Evolutionary conservation across 768 basidiomycete genomes (phyloP), one percentile per base, ranked within the genome.

Genomic region (Lactifluus subvellereus): DNA sequence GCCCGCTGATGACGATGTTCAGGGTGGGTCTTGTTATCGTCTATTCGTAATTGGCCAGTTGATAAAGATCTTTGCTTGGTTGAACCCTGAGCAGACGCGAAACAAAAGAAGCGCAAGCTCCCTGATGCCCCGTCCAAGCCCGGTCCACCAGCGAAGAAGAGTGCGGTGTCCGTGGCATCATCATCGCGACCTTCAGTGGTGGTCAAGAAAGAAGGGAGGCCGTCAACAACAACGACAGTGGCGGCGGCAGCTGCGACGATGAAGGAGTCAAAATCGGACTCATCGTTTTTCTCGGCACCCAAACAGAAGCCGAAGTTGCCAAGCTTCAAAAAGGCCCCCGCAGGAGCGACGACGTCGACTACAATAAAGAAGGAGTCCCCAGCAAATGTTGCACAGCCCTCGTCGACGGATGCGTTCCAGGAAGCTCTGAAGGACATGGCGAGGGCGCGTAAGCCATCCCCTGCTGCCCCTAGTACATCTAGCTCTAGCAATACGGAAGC

Each of bases 281-380:
- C 87, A 52, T 91, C 89, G 2, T 93, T 94, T 74, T 94, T 94
- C 74, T 92, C 91, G 58, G 87, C 88, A 45, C 88, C 90, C 6
- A 93, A 92, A 71, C 83, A 86, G 20, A 92, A 91, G 70, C 83
- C 87, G 35, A 90, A 88, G 74, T 77, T 94, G 22, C 91, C 91
- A 11, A 90, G 82, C 59, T 94, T 94, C 79, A 92, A 87, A 77
- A 94, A 93, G 74, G 87, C 85, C 11, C 81, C 84, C 11, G 37
- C 64, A 6, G 62, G 57, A 33, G 52, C 67, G 6, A 37, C 64
- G 27, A 10, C 69, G 0, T 74, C 75, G 6, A 67, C 74, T 9
- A 37, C 54, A 11, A 72, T 68, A 68, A 83, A 84, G 76, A 79
- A 77, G 68, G 85, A 84, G 59, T 74, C 75, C 7, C 82, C 82